Base-by-base conservation (phyloP, 106 monocot genomes). In the Allium fistulosum region DNA sequence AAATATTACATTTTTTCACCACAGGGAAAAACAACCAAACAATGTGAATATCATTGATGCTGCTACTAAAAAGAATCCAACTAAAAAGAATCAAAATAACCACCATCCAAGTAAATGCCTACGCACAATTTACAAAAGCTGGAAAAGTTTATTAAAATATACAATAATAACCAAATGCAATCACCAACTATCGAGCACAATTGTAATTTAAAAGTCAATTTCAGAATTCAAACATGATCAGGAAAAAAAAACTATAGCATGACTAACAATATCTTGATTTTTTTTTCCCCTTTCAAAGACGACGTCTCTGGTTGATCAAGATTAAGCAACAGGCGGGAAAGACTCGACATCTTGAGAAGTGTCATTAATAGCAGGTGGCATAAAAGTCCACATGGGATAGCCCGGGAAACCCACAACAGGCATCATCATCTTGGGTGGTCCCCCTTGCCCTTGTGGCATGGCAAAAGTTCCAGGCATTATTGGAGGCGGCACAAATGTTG, bases 361-460 rank as follows among this genome's bases (percentile, higher is more conserved):
- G 66, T 95, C 94, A 49, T 81, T 85, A 73, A 76, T 87, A 4
- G 88, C 81, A 63, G 94, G 88, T 15, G 83, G 85, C 90, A 91
- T 88, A 79, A 85, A 91, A 59, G 85, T 90, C 83, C 83, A 90
- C 90, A 95, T 95, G 4, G 84, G 87, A 48, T 77, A 85, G 15
- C 94, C 94, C 49, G 87, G 88, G 70, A 81, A 91, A 61, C 94
- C 80, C 53, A 91, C 73, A 45, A 88, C 49, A 7, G 88, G 87
- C 88, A 91, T 87, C 85, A 94, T 70, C 81, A 91, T 49, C 85
- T 85, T 85, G 69, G 77, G 79, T 4, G 76, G 85, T 15, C 85
- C 75, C 2, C 76, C 72, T 49, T 79, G 85, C 8, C 80, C 79
- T 17, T 55, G 68, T 0, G 76, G 79, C 37, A 37, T 2, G 1